Evolutionary conservation across 2,329 filamentous ascomycete genomes (phyloP), one percentile per base, ranked within the genome.

Genomic region (Ophiostoma fasciatum): DNA sequence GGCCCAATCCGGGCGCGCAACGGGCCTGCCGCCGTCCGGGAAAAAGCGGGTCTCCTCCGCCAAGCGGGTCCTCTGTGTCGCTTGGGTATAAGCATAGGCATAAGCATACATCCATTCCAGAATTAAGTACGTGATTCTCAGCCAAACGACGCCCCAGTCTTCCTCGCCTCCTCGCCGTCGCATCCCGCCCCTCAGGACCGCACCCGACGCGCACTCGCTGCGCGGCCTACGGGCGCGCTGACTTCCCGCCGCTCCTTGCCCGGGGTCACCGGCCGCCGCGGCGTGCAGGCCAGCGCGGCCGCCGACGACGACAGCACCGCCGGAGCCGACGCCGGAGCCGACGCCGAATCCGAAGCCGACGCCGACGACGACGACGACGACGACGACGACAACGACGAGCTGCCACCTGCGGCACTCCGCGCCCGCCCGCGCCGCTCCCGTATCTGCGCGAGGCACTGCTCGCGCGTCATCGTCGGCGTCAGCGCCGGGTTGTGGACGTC

Each of bases 381-480:
- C 20, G 23, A 6, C 23, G 6, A 25, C 23, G 23, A 25, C 23
- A 9, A 25, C 23, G 7, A 25, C 11, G 10, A 25, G 11, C 11
- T 23, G 9, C 22, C 22, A 23, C 12, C 7, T 23, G 22, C 12
- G 22, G 22, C 8, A n/a, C n/a, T n/a, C 18, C 74, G 67, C 38
- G 81, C 78, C 31, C 82, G 63, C 7, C 78, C 79, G 36, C 82
- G 62, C 20, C 82, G 66, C 57, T 82, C 76, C 36, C 75, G 68
- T 45, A 88, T 87, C 51, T 78, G 74, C 37, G 78, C 78, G 13
- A 88, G 65, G 4, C 81, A 81, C 54, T 84, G 67, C 53, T 84
- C 82, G 36, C 82, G 67, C 19, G 72, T 72, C 69, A 78, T 74
- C 27, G 74, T 78, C 5, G 73, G 71, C 28, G 68, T 75, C 41